Conservation (phyloP, 495 filamentous ascomycete species). For the Saxispiralis lemnorum region DNA sequence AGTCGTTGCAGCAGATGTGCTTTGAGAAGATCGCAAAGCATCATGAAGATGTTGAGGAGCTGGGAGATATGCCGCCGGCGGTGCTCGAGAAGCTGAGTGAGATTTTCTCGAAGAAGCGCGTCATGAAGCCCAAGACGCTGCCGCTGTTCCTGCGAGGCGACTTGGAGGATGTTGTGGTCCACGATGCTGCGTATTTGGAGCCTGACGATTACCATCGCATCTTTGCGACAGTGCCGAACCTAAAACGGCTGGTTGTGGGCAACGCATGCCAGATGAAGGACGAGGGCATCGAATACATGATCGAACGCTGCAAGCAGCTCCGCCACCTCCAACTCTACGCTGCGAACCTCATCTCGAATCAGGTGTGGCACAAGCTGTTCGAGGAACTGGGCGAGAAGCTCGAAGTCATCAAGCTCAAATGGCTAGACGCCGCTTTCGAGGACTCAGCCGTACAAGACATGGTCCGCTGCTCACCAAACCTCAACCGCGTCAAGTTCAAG, state of each 20-base stretch:
- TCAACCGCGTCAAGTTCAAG: conserved; percentile 57
- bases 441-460: conserved; percentile 41
- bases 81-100: conserved; percentile 59
- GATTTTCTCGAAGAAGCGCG: conserved; percentile 62
- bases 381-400: conserved; percentile 41
- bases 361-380: conserved; percentile 51
- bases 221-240: conserved; percentile 51
- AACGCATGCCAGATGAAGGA: conserved; percentile 84
- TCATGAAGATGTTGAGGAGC: conserved; percentile 62
- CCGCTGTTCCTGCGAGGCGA: conserved; percentile 60
- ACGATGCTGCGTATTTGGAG: conserved; percentile 59
- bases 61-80: conserved; percentile 54
- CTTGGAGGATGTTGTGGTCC: conserved; percentile 48
- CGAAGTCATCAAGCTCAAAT: conserved; percentile 47
- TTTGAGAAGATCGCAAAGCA: conserved; percentile 72
- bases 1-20: conserved; percentile 57
- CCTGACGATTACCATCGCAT: conserved; percentile 63
- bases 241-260: conserved; percentile 51
- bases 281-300: conserved; percentile 56
- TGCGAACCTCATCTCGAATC: conserved; percentile 59
- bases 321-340: conserved; percentile 50
- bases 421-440: conserved; percentile 55
- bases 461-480: conserved; percentile 40
- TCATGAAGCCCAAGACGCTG: conserved; percentile 50
- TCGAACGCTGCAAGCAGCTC: conserved; percentile 46